Percentiles rank a stretch among this genome's conserved stretches.
These are phyloP conservation scores for Uromyces viciae-fabae DNA, from an alignment of 1,284 basidiomycete species.

Conservation along the genomic window DNA sequence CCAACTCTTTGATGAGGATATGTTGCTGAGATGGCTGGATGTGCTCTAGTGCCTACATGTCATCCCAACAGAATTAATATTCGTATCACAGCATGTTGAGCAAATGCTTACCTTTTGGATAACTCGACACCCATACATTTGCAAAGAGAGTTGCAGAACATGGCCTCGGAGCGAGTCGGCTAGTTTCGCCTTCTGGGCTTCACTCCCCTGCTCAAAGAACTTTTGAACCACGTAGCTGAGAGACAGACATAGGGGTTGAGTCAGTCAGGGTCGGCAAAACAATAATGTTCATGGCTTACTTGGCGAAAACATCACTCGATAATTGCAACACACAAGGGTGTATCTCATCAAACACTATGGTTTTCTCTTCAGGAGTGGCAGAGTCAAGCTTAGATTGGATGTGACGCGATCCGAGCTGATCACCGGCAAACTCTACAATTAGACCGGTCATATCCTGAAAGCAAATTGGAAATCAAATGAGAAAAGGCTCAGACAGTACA, in stretches of 20 bases:
- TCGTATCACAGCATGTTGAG: too few species aligned
- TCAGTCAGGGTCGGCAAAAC: constrained; percentile 12
- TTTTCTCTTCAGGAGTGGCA: constrained; percentile 61
- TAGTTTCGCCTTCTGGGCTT: constrained; percentile 69
- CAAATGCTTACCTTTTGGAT: constrained; percentile 56
- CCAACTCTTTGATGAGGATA: constrained; percentile 72
- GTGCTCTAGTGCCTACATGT: constrained; percentile 72
- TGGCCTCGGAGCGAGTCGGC: constrained; percentile 74
- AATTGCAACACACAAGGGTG: constrained; percentile 74
- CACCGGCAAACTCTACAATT: constrained; percentile 85
- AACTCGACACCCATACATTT: constrained; percentile 85
- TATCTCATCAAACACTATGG: constrained; percentile 80
- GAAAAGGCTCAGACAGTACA: neutral
- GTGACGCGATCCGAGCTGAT: constrained; percentile 78
- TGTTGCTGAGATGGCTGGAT: constrained; percentile 73
- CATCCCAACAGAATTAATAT: constrained; percentile 46
- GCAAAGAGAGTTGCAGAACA: constrained; percentile 72
- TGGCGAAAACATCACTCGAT: constrained; percentile 93
- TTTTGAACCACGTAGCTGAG: constrained; percentile 81
- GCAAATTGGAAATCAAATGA: neutral
- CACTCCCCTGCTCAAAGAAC: constrained; percentile 82
- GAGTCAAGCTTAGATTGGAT: constrained; percentile 54
- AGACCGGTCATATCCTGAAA: constrained; percentile 76
- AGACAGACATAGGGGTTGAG: constrained; percentile 51
- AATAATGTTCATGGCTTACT: constrained; percentile 58